Percentiles rank a stretch among this genome's conserved stretches.
These are phyloP conservation scores for Phytophthora cactorum DNA, from an alignment of 352 stramenopile species.

Conservation along the genomic window DNA sequence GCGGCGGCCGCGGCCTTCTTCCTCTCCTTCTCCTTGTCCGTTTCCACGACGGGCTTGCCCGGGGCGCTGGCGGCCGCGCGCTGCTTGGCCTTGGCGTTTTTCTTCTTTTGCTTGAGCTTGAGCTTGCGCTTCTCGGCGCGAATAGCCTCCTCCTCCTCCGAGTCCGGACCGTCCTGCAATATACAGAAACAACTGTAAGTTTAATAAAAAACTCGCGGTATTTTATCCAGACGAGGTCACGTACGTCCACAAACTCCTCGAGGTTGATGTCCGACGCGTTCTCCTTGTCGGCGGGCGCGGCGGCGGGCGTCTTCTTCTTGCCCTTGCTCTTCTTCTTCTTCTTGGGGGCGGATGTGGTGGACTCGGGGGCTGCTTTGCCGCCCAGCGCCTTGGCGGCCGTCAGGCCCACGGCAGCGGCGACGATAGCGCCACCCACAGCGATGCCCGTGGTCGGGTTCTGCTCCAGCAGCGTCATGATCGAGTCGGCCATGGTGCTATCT, in stretches of 20 bases:
- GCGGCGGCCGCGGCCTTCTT: conserved; percentile 47
- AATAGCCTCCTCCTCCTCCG: conserved; percentile 80
- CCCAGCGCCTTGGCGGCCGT: conserved; percentile 72
- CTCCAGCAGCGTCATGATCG: conserved; percentile 67
- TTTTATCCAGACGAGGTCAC: not conserved
- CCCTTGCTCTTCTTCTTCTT: conserved; percentile 69
- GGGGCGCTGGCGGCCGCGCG: conserved; percentile 24
- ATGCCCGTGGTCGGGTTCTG: conserved; percentile 66
- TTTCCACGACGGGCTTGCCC: conserved; percentile 34
- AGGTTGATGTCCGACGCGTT: conserved; percentile 59
- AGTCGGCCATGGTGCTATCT: conserved; percentile 56
- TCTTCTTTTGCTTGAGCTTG: conserved; percentile 86
- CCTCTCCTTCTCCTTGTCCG: conserved; percentile 59
- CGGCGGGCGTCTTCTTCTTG: conserved; percentile 56
- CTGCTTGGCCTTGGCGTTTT: conserved; percentile 81
- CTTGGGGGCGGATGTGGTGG: conserved; percentile 31
- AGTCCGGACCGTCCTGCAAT: conserved; percentile 70
- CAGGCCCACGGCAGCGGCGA: conserved; percentile 71
- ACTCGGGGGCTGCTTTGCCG: conserved; percentile 37
- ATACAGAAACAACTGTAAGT: conserved; percentile 3
- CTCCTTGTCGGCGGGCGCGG: conserved; percentile 35
- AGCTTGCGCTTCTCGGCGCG: conserved; percentile 81
- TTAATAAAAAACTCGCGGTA: not conserved
- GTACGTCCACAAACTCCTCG: conserved; percentile 69
- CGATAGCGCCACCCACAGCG: conserved; percentile 70